Percentiles rank a stretch among this genome's conserved stretches.
Conservation (phyloP, 495 filamentous ascomycete genomes). For the Arthonia radiata region DNA sequence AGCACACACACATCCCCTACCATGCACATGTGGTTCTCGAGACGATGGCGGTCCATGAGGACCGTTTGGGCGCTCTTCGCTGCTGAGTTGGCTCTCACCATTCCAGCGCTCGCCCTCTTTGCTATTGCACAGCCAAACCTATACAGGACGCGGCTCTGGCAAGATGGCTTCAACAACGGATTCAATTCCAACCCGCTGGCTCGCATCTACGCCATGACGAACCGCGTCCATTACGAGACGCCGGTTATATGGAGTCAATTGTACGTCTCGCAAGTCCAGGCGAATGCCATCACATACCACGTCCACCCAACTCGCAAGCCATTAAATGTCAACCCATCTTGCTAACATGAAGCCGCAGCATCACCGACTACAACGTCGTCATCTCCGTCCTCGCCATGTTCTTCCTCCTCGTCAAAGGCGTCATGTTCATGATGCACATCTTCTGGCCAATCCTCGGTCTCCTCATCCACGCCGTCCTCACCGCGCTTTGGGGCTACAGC, state of each 20-base stretch:
- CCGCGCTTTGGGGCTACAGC: constrained; percentile 39
- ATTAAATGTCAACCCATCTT: no score
- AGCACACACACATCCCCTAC: no score
- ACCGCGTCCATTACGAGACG: constrained; percentile 31
- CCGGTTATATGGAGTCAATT: constrained; percentile 65
- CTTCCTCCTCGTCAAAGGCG: constrained; percentile 36
- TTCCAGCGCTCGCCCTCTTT: constrained; percentile 52
- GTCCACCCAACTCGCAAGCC: no score
- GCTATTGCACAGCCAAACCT: constrained; percentile 58
- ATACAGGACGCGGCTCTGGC: constrained; percentile 60
- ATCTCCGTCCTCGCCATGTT: constrained; percentile 54
- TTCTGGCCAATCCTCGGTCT: constrained; percentile 45
- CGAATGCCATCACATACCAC: no score
- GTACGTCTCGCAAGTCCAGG: no score
- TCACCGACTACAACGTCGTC: constrained; percentile 61
- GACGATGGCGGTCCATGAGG: constrained; percentile 39
- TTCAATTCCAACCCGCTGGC: constrained; percentile 63
- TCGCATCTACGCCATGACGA: constrained; percentile 51
- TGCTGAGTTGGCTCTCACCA: constrained; percentile 40
- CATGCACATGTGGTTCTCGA: constrained; percentile 8
- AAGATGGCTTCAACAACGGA: constrained; percentile 49
- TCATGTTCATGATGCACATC: constrained; percentile 43
- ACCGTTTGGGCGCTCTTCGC: constrained; percentile 40
- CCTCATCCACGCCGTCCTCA: constrained; percentile 29
- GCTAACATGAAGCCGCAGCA: no score